Percentiles rank a stretch among this genome's conserved stretches.
These are phyloP conservation scores for Stemphylium beticola DNA, from an alignment of 2,329 filamentous ascomycete species.

Conservation along the genomic window DNA sequence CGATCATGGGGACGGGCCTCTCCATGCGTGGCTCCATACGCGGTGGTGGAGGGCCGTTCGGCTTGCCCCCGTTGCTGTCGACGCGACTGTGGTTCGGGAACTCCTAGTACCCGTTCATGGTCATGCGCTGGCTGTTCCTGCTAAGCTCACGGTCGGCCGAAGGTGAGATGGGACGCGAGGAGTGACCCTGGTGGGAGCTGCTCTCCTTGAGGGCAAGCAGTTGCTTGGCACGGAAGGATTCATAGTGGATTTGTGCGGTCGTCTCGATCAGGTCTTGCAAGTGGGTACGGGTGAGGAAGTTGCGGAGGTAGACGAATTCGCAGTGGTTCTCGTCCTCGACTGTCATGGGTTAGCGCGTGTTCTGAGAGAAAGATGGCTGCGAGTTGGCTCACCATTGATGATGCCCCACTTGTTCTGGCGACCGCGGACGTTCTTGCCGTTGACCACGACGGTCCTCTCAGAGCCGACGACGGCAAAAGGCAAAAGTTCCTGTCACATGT, in stretches of 20 bases:
- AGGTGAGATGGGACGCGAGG: slow-evolving; percentile 93
- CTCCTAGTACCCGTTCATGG: slow-evolving; percentile 95
- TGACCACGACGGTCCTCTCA: slow-evolving; percentile 96
- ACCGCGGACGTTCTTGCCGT: slow-evolving; percentile 95
- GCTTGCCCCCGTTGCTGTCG: slow-evolving; percentile 37
- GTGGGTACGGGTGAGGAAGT: slow-evolving; percentile 98
- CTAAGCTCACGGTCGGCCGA: slow-evolving; percentile 94
- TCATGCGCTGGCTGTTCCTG: slow-evolving; percentile 95
- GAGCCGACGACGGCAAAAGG: slow-evolving; percentile 98
- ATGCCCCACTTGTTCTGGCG: slow-evolving; percentile 99
- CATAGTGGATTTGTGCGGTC: slow-evolving; percentile 99
- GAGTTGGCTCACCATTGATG: slow-evolving; percentile 69
- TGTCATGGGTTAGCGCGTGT: slow-evolving; percentile 25
- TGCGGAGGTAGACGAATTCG: slow-evolving; percentile 97
- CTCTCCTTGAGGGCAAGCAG: slow-evolving; percentile 97
- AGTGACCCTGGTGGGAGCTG: slow-evolving; percentile 77
- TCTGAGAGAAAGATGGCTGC: neutral
- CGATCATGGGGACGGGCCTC: slow-evolving; percentile 31
- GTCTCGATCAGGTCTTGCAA: slow-evolving; percentile 99
- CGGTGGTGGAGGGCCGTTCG: slow-evolving; percentile 24
- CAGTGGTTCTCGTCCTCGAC: slow-evolving; percentile 99
- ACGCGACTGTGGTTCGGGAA: slow-evolving; percentile 41
- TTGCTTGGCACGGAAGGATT: slow-evolving; percentile 99
- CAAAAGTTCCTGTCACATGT: slow-evolving; percentile 74
- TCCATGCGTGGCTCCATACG: slow-evolving; percentile 37